phyloP scores from a whole-genome alignment of 768 basidiomycete species.

The Phlegmacium glaucopus region DNA sequence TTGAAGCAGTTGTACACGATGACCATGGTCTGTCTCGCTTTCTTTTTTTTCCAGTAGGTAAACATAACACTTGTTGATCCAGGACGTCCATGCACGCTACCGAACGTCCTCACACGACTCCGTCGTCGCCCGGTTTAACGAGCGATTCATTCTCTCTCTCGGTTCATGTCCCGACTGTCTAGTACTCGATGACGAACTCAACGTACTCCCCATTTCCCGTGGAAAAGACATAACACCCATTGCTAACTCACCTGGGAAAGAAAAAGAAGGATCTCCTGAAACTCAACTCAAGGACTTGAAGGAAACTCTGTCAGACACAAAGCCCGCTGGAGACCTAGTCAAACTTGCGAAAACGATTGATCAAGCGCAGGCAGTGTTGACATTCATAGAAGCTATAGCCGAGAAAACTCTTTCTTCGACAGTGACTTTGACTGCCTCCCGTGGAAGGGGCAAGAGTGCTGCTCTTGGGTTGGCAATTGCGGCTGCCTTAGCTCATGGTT shows the following conservation, averaged over 20 bases:
- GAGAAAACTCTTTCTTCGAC: constrained; percentile 94
- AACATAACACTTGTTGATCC: not conserved
- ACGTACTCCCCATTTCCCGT: constrained; percentile 92
- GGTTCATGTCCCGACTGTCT: constrained; percentile 92
- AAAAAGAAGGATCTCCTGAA: too few species aligned
- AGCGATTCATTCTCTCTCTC: constrained; percentile 96
- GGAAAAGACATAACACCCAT: constrained; percentile 88
- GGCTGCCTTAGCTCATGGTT: constrained; percentile 88
- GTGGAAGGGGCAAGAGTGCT: constrained; percentile 96
- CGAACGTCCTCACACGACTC: constrained; percentile 87
- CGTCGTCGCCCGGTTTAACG: constrained; percentile 94
- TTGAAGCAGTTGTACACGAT: constrained; percentile 89
- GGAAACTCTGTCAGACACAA: constrained; percentile 63
- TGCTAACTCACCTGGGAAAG: constrained; percentile 30
- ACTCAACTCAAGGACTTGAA: too few species aligned
- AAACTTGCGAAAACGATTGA: constrained; percentile 90
- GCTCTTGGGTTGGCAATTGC: constrained; percentile 95
- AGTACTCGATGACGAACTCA: constrained; percentile 95
- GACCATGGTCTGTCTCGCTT: constrained; percentile 55
- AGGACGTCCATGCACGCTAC: constrained; percentile 97
- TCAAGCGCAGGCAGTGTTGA: constrained; percentile 91
- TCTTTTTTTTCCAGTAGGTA: not conserved
- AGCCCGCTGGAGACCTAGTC: constrained; percentile 85
- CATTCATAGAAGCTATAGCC: constrained; percentile 91
- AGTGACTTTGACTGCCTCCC: constrained; percentile 89